phyloP scores from a whole-genome alignment of 306 rosid species.

The Inga laurina region DNA sequence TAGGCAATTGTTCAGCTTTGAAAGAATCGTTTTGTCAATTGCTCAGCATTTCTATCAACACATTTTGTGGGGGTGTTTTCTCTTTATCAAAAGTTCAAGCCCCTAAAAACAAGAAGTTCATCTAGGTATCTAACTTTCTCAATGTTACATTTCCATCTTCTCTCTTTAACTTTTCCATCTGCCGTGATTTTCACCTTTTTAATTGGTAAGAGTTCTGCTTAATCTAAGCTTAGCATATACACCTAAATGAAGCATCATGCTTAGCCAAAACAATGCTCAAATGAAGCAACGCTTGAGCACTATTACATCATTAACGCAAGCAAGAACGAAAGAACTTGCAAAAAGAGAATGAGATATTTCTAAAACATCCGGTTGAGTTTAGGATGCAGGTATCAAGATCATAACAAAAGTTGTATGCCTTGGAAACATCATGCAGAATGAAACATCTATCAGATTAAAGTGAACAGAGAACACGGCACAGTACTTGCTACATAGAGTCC shows the following conservation, averaged over 20 bases:
- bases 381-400: not conserved
- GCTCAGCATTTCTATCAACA: no score
- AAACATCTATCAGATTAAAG: not conserved
- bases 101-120: no score
- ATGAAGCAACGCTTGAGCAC: not conserved
- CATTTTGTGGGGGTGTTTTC: no score
- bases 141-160: not conserved
- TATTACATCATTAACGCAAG: not conserved
- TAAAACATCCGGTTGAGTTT: not conserved
- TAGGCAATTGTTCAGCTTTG: no score
- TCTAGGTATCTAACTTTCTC: no score
- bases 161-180: not conserved
- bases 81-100: no score
- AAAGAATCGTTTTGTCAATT: no score
- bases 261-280: not conserved
- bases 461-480: slow-evolving; percentile 33
- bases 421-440: not conserved
- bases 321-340: not conserved
- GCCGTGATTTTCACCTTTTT: not conserved
- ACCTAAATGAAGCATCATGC: no score
- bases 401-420: not conserved
- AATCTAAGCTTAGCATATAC: not conserved
- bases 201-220: not conserved
- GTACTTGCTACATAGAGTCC: slow-evolving; percentile 69
- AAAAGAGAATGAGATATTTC: not conserved